Percentiles rank a stretch among this genome's conserved stretches.
These are phyloP conservation scores for Psophocarpus tetragonolobus DNA, from an alignment of 306 rosid species.

Conservation along the genomic window DNA sequence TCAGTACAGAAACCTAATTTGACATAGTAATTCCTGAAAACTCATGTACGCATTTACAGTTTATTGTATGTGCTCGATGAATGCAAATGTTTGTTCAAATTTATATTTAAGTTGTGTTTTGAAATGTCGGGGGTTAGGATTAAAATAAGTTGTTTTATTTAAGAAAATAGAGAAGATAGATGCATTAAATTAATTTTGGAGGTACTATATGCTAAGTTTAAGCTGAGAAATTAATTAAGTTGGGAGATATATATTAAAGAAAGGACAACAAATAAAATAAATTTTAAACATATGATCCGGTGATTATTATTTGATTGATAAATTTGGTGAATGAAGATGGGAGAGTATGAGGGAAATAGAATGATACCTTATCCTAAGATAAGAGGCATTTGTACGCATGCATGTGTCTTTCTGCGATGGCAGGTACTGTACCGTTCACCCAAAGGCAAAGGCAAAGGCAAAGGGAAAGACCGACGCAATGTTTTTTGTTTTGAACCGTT, in stretches of 20 bases:
- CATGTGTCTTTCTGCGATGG: slow-evolving; percentile 28
- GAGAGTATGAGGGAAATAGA: too few species aligned
- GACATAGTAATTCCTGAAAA: not conserved
- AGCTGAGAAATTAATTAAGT: not conserved
- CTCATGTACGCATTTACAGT: not conserved
- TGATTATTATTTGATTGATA: not conserved
- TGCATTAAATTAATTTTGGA: not conserved
- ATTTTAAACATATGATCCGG: not conserved
- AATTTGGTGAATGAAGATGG: too few species aligned
- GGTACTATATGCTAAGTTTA: not conserved
- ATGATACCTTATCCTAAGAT: slow-evolving; percentile 18
- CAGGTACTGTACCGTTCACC: slow-evolving; percentile 30
- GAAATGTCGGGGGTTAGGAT: not conserved
- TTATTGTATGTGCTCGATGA: not conserved
- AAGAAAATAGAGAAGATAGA: not conserved
- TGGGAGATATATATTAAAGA: not conserved
- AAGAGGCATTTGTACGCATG: slow-evolving; percentile 40
- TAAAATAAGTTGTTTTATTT: not conserved
- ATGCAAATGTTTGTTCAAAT: not conserved
- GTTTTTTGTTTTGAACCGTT: slow-evolving; percentile 12
- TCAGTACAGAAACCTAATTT: not conserved
- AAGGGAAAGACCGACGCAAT: not conserved
- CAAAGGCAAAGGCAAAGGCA: not conserved
- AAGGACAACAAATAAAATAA: not conserved
- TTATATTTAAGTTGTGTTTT: not conserved